A percentile compares a stretch with the other conserved stretches of the same genome.
These are phyloP conservation scores for Talaromyces atroroseus DNA, from an alignment of 2,329 filamentous ascomycete genomes.

Conservation along the genomic window DNA sequence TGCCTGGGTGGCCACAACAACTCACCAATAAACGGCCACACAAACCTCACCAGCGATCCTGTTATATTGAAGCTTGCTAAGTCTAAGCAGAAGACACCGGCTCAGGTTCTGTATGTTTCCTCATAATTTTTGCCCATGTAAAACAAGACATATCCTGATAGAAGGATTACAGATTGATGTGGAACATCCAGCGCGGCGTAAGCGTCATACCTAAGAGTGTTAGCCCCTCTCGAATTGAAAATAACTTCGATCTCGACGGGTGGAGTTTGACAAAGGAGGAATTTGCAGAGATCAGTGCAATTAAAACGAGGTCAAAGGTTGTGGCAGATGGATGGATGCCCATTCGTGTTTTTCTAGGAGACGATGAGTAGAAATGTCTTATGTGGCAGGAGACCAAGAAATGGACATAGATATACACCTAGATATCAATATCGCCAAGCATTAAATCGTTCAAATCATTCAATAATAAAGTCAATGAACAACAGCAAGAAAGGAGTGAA, in stretches of 20 bases:
- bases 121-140: neutral
- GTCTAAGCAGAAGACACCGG: neutral
- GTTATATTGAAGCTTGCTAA: neutral
- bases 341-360: neutral
- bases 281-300: neutral
- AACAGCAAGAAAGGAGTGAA: neutral
- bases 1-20: neutral
- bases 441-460: neutral
- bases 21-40: neutral
- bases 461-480: neutral
- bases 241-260: neutral
- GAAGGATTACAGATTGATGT: neutral
- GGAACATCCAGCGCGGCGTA: neutral
- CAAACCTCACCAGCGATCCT: neutral
- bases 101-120: neutral
- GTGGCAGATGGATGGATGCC: neutral
- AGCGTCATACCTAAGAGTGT: neutral
- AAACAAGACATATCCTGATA: neutral
- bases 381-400: neutral
- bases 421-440: neutral
- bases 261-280: neutral
- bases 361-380: neutral
- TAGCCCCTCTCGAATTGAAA: neutral
- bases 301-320: neutral
- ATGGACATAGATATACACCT: slow-evolving; percentile 49